Evolutionary conservation across 805 yeast genomes (phyloP), one percentile per base, ranked within the genome.

Genomic region (Suhomyces xylopsoci): DNA sequence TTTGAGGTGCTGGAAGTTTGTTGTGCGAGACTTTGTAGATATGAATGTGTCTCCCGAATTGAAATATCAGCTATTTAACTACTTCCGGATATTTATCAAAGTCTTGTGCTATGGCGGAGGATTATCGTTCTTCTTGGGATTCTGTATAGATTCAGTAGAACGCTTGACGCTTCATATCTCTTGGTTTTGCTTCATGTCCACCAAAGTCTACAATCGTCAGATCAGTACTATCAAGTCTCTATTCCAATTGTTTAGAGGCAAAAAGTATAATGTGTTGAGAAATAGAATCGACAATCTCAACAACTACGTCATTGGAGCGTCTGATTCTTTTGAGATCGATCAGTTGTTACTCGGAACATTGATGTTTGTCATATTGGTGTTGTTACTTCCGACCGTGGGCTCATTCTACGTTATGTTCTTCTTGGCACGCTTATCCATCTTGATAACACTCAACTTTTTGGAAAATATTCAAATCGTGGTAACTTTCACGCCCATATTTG

Each of bases 401-500:
- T 94, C 94, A 12, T 94, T 92, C 64, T 94, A 94, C 63, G 59
- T 84, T 15, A 81, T 85, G 20, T 93, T 91, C 67, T 87, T 89
- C 5, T 55, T 78, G 0, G 73, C 85, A 4, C 74, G 91, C 51
- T 62, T 90, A 34, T 56, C 76, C 0, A 75, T 82, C 3, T 69
- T 89, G 42, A 51, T 74, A 2, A 49, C 77, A 1, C 71, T 81
- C 36, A 83, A 85, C 17, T 48, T 73, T 1, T 66, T 87, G 20
- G 94, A 90, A 58, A 73, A 85, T 42, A 47, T 76, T 0, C 76
- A 90, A 56, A 82, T 92, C 6, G 65, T 82, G 30, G 66, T 91
- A 51, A 93, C 92, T 63, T 92, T 92, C 64, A 82, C 87, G 63
- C 99, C 99, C 1, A 63, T 93, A 9, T 93, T 94, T 69, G 92